phyloP scores from a whole-genome alignment of 176 grass and related monocot genomes.

The Oryza glaberrima region DNA sequence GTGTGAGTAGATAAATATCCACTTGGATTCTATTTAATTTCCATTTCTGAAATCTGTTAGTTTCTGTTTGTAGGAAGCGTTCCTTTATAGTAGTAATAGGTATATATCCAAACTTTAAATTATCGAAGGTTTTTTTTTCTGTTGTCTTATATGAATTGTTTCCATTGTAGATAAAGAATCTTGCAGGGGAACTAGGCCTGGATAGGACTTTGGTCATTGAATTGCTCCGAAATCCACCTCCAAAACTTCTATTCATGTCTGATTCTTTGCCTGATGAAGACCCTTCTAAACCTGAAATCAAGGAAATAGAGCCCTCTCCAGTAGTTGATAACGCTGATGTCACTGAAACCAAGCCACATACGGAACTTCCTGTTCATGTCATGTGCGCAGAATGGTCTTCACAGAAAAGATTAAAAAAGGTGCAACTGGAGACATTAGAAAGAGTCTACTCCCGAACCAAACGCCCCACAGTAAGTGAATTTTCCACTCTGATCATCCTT shows the following conservation, averaged over 20 bases:
- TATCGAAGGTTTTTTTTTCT: neutral
- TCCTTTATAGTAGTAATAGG: slow-evolving; percentile 6
- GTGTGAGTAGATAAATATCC: slow-evolving; percentile 53
- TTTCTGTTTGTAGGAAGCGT: neutral
- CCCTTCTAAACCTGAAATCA: slow-evolving; percentile 53
- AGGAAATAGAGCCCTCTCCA: slow-evolving; percentile 31
- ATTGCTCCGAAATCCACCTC: slow-evolving; percentile 89
- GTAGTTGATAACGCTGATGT: slow-evolving; percentile 37
- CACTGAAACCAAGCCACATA: slow-evolving; percentile 45
- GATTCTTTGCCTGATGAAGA: slow-evolving; percentile 83
- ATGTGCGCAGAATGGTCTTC: slow-evolving; percentile 59
- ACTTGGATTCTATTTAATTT: neutral
- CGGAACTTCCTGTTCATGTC: slow-evolving; percentile 62
- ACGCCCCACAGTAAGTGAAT: slow-evolving; percentile 73
- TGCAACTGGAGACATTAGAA: slow-evolving; percentile 80
- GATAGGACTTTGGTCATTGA: slow-evolving; percentile 83
- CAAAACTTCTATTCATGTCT: slow-evolving; percentile 87
- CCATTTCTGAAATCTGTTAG: neutral
- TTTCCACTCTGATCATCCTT: slow-evolving; percentile 31
- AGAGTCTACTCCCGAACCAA: slow-evolving; percentile 79
- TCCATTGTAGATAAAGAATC: slow-evolving; percentile 79
- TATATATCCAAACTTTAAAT: slow-evolving; percentile 15
- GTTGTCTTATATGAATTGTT: slow-evolving; percentile 25
- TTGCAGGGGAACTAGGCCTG: slow-evolving; percentile 77
- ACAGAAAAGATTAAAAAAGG: slow-evolving; percentile 80